Base-by-base conservation (phyloP, 495 filamentous ascomycete species). In the Chaetomium cochliodes region DNA sequence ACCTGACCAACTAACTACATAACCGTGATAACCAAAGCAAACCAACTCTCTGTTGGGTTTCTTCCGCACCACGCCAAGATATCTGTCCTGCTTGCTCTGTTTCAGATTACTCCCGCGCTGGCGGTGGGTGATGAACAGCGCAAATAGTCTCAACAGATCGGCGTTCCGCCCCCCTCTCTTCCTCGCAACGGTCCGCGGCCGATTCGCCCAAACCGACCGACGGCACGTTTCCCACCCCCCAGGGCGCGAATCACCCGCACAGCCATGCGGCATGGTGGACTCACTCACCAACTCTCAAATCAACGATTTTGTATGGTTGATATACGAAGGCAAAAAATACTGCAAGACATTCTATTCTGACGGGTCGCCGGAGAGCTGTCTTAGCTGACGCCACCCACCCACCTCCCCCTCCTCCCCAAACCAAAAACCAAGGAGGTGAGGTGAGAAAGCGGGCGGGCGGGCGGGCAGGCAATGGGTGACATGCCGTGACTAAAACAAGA, bases 371-470 rank as follows among this genome's bases (percentile, higher is more conserved):
- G 28, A 30, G 49, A 51, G 2, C 11, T 25, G 49, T 51, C 49
- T 51, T 51, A 26, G 49, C 23, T 51, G 49, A 51, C 49, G 49
- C 49, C 49, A 51, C 49, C 49, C 49, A 44, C 41, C 41, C 33
- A 9, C 33, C 33, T 8, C 33, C 33, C 33, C 33, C 11, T 37
- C 33, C 33, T 11, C 33, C 33, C 33, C 11, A 1, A 3, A 3
- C 8, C 33, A 12, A 37, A 12, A 30, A 2, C 28, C n/a, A 33
- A 33, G 30, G 30, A 33, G 30, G 30, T 33, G 30, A 33, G 41
- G 23, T 11, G 22, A 15, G 15, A 16, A 8, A 30, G 28, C 28
- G 28, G 28, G 26, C 8, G 33, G 7, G 15, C 28, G 3, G n/a
- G n/a, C n/a, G n/a, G n/a, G n/a, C n/a, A n/a, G n/a, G n/a, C n/a